A percentile compares a stretch with the other conserved stretches of the same genome.
Conservation (phyloP, 257 asterid genomes). For the Fraxinus anomala region DNA sequence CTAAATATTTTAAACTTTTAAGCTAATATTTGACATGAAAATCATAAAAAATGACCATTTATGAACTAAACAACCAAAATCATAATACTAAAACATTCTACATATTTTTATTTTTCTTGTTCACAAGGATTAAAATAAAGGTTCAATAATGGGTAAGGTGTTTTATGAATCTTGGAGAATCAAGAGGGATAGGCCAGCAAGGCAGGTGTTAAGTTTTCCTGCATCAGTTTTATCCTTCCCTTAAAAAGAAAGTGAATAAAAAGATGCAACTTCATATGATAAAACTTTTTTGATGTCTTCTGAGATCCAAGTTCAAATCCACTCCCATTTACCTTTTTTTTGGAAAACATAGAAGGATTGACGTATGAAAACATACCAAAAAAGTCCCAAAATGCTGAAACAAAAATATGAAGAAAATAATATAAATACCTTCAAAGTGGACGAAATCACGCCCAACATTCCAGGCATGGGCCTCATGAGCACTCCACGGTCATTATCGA, state of each 20-base stretch:
- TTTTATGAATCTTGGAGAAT: background rate
- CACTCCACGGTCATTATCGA: constrained; percentile 84
- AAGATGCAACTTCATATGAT: background rate
- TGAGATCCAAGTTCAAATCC: background rate
- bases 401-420: background rate
- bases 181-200: background rate
- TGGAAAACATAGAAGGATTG: background rate
- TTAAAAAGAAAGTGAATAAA: too few species aligned
- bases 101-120: background rate
- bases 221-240: background rate
- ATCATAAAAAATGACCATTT: background rate
- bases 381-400: background rate
- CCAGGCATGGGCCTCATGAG: constrained; percentile 97
- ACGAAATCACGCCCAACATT: constrained; percentile 69
- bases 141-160: background rate
- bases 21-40: background rate
- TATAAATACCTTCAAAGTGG: constrained; percentile 65
- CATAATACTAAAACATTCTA: background rate
- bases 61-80: background rate
- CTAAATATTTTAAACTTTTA: background rate
- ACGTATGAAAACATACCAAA: background rate
- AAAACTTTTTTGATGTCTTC: background rate
- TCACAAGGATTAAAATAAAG: too few species aligned
- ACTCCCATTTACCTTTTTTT: background rate
- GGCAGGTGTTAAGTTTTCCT: background rate